These are phyloP conservation scores for Alloteropsis semialata DNA, from an alignment of 176 grass and related monocot genomes.

Conservation along the genomic window DNA sequence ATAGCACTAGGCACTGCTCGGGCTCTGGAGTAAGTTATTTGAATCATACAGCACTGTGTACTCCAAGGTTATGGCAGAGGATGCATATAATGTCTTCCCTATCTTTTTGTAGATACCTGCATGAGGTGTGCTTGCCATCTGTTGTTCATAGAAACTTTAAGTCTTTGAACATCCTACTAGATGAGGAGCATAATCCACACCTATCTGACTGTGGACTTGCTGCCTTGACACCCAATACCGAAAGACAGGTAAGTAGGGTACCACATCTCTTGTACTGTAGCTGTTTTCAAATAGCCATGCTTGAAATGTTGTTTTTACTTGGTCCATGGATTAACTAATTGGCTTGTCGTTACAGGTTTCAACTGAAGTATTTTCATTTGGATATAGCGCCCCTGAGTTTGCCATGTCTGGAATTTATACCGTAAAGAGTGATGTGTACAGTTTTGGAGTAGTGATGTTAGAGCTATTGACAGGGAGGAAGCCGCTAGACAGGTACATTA, in stretches of 20 bases:
- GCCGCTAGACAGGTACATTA: slow-evolving; percentile 78
- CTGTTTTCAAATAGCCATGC: neutral
- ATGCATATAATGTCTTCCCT: neutral
- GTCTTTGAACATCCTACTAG: slow-evolving; percentile 94
- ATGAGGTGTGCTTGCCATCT: slow-evolving; percentile 97
- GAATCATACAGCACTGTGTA: neutral
- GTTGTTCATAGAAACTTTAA: slow-evolving; percentile 95
- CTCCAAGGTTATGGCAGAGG: slow-evolving; percentile 13
- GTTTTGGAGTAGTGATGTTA: slow-evolving; percentile 98
- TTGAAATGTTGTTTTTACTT: slow-evolving; percentile 16
- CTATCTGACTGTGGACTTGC: slow-evolving; percentile 94
- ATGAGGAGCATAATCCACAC: slow-evolving; percentile 91
- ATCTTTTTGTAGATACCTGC: slow-evolving; percentile 65
- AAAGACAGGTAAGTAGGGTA: slow-evolving; percentile 70
- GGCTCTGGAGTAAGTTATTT: slow-evolving; percentile 83
- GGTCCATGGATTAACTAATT: slow-evolving; percentile 21
- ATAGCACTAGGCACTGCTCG: slow-evolving; percentile 84
- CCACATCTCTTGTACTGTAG: neutral
- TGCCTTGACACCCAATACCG: slow-evolving; percentile 80
- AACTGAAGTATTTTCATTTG: slow-evolving; percentile 87
- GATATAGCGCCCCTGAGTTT: slow-evolving; percentile 97
- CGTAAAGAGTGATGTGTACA: slow-evolving; percentile 97
- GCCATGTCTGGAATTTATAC: slow-evolving; percentile 97
- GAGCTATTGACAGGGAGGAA: slow-evolving; percentile 94
- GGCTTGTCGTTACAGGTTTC: slow-evolving; percentile 54